Conservation (phyloP, 805 yeast genomes). For the Tetrapisispora pingtungensis region DNA sequence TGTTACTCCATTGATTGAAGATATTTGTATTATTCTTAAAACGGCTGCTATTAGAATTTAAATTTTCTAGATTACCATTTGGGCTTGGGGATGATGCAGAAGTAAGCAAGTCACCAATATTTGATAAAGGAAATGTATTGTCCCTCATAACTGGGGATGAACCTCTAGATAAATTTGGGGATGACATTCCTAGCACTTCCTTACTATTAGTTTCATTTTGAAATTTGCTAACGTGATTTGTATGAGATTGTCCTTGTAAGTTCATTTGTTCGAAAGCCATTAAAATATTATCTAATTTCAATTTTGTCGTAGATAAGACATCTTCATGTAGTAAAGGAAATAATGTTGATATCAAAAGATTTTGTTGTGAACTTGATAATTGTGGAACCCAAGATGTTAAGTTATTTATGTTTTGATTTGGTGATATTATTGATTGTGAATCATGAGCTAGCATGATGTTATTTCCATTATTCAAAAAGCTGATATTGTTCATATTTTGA, state of each 20-base stretch:
- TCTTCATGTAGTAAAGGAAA: constrained; percentile 43
- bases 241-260: background rate
- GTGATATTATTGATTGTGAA: constrained; percentile 24
- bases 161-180: constrained; percentile 18
- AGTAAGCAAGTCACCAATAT: constrained; percentile 11
- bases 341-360: constrained; percentile 45
- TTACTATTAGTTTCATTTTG: background rate
- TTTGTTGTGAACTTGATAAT: constrained; percentile 42
- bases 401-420: constrained; percentile 42
- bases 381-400: constrained; percentile 42
- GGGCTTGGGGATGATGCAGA: constrained; percentile 7
- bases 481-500: background rate
- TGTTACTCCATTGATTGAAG: constrained; percentile 1
- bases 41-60: background rate
- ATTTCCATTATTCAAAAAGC: constrained; percentile 3
- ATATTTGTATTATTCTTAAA: background rate
- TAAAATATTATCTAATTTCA: constrained; percentile 33
- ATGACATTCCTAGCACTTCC: constrained; percentile 5
- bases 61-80: background rate
- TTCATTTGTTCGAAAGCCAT: background rate
- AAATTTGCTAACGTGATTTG: background rate
- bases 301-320: constrained; percentile 39
- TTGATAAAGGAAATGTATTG: constrained; percentile 7
- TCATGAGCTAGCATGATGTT: constrained; percentile 2
- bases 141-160: constrained; percentile 23